Evolutionary conservation across 2,329 filamentous ascomycete species (phyloP), one percentile per base, ranked within the genome.

Genomic region (Microdochium nivale): DNA sequence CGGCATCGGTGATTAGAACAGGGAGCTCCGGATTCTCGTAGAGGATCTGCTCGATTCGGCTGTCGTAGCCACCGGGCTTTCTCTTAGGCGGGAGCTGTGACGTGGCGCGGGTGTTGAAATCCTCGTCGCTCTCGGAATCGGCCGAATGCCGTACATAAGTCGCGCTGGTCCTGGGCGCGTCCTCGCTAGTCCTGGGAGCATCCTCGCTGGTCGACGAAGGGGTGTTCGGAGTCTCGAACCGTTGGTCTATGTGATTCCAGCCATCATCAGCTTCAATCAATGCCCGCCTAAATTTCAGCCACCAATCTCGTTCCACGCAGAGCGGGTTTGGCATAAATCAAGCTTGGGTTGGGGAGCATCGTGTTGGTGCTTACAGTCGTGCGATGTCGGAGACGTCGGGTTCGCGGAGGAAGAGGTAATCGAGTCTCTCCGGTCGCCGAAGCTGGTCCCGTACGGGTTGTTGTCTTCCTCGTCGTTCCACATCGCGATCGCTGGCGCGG

Each of bases 401-500:
- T 86, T 83, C 21, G 77, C 76, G 44, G 77, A 74, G 30, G 86
- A 86, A 25, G 86, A 89, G 47, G 83, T 78, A 67, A 87, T 83
- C 55, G 88, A 88, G 69, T 95, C 88, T 62, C 88, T 84, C 62
- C 88, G 87, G 68, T 94, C 88, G 40, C 23, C 19, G 74, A 95
- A 96, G 69, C 89, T 92, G 62, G 77, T 82, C 58, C 90, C 91
- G 65, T 97, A 96, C 4, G 92, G 92, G 68, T 97, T 97, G 73
- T 97, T 97, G 66, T 97, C 90, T 56, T 67, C 65, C 73, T 97
- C 92, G 76, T 97, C 91, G 79, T 96, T 95, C 92, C 92, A 97
- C 92, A 97, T 97, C 60, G 62, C 79, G 67, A 44, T 16, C 4
- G 19, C 14, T 3, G 19, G 40, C 40, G 40, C 40, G 19, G 14